Evolutionary conservation across 2,329 filamentous ascomycete species (phyloP).

Genomic region (Colletotrichum lentis): DNA sequence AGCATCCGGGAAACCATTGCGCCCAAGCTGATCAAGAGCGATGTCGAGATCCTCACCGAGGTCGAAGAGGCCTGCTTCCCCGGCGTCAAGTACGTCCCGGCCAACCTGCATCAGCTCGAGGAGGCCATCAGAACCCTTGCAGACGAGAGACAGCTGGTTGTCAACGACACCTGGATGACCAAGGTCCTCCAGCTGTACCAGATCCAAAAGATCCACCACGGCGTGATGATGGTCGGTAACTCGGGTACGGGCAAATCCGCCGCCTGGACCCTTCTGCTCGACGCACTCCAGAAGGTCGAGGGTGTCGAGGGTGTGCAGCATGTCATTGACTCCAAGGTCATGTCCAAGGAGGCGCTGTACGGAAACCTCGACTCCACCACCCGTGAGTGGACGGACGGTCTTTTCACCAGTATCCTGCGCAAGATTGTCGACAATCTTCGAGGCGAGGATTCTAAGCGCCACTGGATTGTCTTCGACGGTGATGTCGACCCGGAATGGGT

Average conservation of each 20-base stretch:
- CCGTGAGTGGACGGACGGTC: constrained; percentile 96
- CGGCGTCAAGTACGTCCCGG: constrained; percentile 90
- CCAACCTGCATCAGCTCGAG: constrained; percentile 81
- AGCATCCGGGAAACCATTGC: constrained; percentile 98
- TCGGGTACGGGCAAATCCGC: constrained; percentile 98
- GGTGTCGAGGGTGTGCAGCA: constrained; percentile 93
- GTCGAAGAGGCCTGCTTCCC: constrained; percentile 91
- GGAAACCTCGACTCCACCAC: constrained; percentile 96
- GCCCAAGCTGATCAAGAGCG: constrained; percentile 91
- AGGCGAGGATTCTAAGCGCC: constrained; percentile 93
- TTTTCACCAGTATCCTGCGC: constrained; percentile 96
- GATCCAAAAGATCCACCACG: constrained; percentile 96
- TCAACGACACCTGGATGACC: constrained; percentile 95
- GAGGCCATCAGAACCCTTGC: constrained; percentile 84
- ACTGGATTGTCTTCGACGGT: constrained; percentile 99
- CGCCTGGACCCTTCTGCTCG: constrained; percentile 90
- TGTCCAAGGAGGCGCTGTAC: constrained; percentile 98
- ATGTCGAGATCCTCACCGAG: constrained; percentile 85
- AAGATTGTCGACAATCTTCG: constrained; percentile 99
- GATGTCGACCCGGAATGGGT: constrained; percentile 99
- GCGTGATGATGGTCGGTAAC: constrained; percentile 99
- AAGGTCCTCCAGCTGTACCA: constrained; percentile 97
- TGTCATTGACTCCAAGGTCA: constrained; percentile 99
- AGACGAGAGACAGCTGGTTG: constrained; percentile 83
- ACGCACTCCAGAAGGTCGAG: constrained; percentile 90